A percentile compares a stretch with the other conserved stretches of the same genome.
Evolutionary conservation across 306 rosid genomes (phyloP).

Genomic region (Neltuma alba): DNA sequence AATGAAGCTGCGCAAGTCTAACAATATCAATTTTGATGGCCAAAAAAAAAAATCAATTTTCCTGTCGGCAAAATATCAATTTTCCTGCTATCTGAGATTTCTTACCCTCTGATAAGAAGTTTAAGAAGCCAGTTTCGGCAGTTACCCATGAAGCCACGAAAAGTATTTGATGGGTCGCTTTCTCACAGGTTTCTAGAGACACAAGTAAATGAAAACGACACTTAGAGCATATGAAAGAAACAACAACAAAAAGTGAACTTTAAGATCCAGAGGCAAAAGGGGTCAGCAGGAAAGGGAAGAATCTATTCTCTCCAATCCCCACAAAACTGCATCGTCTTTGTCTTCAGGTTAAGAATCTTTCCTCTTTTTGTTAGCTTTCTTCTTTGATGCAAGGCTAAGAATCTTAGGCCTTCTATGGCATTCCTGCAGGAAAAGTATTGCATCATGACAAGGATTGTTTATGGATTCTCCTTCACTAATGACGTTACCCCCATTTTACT

Average conservation of each 20-base stretch:
- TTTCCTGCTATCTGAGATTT: background rate
- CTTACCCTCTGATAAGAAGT: background rate
- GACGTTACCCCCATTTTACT: constrained; percentile 34
- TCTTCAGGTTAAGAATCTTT: constrained; percentile 69
- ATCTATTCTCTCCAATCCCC: constrained; percentile 60
- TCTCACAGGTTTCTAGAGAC: constrained; percentile 25
- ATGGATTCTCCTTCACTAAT: constrained; percentile 5
- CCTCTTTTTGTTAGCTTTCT: background rate
- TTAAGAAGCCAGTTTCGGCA: background rate
- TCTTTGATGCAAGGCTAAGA: constrained; percentile 35
- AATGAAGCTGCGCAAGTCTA: too few species aligned
- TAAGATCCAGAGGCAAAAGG: constrained; percentile 53
- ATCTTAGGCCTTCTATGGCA: constrained; percentile 35
- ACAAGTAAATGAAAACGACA: constrained; percentile 25
- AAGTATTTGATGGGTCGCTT: constrained; percentile 40
- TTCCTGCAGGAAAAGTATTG: constrained; percentile 60
- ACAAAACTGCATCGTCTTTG: constrained; percentile 41
- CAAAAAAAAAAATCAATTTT: too few species aligned
- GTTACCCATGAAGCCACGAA: constrained; percentile 45
- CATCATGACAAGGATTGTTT: constrained; percentile 36
- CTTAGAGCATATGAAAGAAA: constrained; percentile 25
- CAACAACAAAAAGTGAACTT: constrained; percentile 44
- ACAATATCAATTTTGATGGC: too few species aligned
- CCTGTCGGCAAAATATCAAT: too few species aligned
- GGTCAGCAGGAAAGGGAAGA: constrained; percentile 64